Conservation (phyloP, 257 asterid species). For the Misopates orontium region DNA sequence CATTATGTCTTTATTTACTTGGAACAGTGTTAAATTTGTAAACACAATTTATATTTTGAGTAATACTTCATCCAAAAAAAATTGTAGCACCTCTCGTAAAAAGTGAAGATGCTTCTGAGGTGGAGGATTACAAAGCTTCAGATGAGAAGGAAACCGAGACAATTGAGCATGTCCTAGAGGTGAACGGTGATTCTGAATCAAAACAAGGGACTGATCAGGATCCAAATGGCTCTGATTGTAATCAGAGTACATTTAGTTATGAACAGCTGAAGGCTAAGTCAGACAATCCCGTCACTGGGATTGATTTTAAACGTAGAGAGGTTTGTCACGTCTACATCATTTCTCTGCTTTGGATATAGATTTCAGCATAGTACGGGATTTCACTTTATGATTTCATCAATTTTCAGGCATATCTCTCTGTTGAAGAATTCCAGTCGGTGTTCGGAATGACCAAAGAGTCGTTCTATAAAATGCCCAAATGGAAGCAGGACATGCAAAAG, state of each 20-base stretch:
- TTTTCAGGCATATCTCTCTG: conserved; percentile 83
- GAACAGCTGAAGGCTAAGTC: conserved; percentile 82
- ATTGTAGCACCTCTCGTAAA: conserved; percentile 44
- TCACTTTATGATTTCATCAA: conserved; percentile 12
- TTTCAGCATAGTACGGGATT: too few species aligned
- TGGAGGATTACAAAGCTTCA: conserved; percentile 45
- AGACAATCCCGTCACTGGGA: conserved; percentile 73
- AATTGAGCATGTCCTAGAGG: conserved; percentile 44
- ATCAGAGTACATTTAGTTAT: conserved; percentile 48
- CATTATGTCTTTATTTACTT: neutral
- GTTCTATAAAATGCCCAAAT: conserved; percentile 71
- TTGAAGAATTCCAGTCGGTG: conserved; percentile 62
- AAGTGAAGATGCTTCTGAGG: conserved; percentile 41
- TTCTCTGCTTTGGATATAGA: neutral
- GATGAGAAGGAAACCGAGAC: conserved; percentile 43
- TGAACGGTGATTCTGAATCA: conserved; percentile 45
- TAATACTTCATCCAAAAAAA: conserved; percentile 9
- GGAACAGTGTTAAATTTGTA: neutral
- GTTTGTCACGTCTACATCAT: conserved; percentile 34
- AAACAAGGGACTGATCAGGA: conserved; percentile 46
- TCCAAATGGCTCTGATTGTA: conserved; percentile 38
- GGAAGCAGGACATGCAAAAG: conserved; percentile 88
- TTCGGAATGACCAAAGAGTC: conserved; percentile 66
- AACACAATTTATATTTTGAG: neutral
- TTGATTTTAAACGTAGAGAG: conserved; percentile 81